Conservation (phyloP, 352 stramenopile species). For the Phytophthora cryptogea region DNA sequence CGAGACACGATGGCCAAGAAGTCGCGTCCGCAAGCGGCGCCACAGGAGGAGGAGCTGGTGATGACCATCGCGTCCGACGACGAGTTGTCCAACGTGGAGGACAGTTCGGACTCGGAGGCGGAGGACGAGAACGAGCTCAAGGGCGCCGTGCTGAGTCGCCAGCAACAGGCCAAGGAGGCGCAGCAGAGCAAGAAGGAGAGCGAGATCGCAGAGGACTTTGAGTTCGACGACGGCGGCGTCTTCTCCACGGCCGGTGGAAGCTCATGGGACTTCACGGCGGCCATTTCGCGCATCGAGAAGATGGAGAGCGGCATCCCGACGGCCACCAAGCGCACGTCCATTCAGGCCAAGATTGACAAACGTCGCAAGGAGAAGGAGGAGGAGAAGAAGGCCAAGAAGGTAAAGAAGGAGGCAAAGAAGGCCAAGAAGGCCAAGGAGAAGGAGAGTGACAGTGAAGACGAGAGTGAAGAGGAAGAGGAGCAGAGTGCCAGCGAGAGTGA, state of each 20-base stretch:
- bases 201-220: conserved; percentile 82
- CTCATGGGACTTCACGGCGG: conserved; percentile 89
- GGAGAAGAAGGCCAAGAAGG: conserved; percentile 59
- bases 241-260: conserved; percentile 60
- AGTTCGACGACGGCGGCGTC: conserved; percentile 75
- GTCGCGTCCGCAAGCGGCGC: conserved; percentile 3
- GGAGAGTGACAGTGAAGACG: conserved; percentile 16
- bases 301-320: conserved; percentile 64
- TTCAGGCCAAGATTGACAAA: conserved; percentile 89
- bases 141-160: conserved; percentile 72
- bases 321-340: conserved; percentile 78
- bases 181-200: conserved; percentile 49
- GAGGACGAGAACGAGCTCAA: conserved; percentile 44
- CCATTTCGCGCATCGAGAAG: conserved; percentile 84
- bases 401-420: conserved; percentile 52
- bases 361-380: conserved; percentile 71
- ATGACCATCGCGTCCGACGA: conserved; percentile 91
- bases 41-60: conserved; percentile 68
- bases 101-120: conserved; percentile 79
- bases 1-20: conserved; percentile 25
- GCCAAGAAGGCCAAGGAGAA: conserved; percentile 40
- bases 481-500: conserved; percentile 27
- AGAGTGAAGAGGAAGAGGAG: conserved; percentile 22
- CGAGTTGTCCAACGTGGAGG: conserved; percentile 73
- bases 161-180: conserved; percentile 52